A percentile compares a stretch with the other conserved stretches of the same genome.
Conservation (phyloP, 2,329 filamentous ascomycete genomes). For the Fusarium azukiicola region DNA sequence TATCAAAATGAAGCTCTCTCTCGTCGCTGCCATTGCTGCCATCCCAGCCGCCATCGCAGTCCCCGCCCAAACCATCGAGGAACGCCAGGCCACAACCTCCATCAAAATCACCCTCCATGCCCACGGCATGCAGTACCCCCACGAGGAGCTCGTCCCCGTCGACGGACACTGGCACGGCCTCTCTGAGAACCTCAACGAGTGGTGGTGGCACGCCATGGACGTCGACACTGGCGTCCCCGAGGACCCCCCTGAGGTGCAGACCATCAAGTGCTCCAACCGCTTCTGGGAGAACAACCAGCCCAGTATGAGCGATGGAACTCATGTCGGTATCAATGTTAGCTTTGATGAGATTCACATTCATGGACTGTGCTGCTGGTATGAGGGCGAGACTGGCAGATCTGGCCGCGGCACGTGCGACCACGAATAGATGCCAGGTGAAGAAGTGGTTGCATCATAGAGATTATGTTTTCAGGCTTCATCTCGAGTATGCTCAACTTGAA, state of each 20-base stretch:
- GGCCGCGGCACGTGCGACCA: not conserved
- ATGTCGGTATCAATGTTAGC: not conserved
- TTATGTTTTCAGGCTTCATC: too few species aligned
- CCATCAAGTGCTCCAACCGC: not conserved
- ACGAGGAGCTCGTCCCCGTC: not conserved
- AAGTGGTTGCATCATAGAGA: not conserved
- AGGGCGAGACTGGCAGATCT: not conserved
- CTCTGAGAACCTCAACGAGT: not conserved
- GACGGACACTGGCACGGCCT: constrained; percentile 8
- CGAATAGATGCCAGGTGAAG: not conserved
- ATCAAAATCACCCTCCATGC: not conserved
- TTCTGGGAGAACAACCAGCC: not conserved
- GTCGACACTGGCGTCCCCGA: not conserved
- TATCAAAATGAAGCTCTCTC: not conserved
- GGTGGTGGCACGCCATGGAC: constrained; percentile 7
- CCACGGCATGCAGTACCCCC: not conserved
- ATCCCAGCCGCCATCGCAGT: not conserved
- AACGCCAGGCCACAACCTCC: not conserved
- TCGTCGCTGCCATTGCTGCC: not conserved
- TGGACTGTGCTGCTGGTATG: not conserved
- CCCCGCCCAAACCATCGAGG: not conserved
- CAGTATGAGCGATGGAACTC: not conserved
- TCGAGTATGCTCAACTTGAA: too few species aligned
- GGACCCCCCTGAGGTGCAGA: not conserved
- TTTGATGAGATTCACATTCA: constrained; percentile 3